Percentiles rank a stretch among this genome's conserved stretches.
Conservation (phyloP, 208 protist species). For the Eutreptiella sp. region DNA sequence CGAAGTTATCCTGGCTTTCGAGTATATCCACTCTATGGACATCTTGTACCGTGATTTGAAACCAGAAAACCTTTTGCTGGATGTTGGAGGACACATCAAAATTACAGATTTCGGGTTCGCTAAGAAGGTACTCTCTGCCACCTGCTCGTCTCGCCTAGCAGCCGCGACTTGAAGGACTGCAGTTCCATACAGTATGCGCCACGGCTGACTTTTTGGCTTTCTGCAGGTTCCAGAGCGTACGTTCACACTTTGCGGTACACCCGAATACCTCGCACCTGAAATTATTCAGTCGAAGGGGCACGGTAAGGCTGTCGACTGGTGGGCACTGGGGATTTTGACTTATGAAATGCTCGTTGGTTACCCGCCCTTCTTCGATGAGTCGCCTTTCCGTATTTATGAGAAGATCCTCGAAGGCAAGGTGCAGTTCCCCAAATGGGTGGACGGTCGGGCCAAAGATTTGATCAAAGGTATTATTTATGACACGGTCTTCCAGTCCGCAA, state of each 20-base stretch:
- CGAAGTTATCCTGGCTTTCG: slow-evolving; percentile 68
- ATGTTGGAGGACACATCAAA: slow-evolving; percentile 70
- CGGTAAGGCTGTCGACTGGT: slow-evolving; percentile 81
- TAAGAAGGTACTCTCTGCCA: too few relatives aligned
- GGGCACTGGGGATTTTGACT: slow-evolving; percentile 70
- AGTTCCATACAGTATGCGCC: too few relatives aligned
- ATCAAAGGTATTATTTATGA: too few relatives aligned
- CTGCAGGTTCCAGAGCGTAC: slow-evolving; percentile 52
- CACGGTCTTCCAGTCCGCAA: too few relatives aligned
- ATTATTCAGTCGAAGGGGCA: slow-evolving; percentile 74
- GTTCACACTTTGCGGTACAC: slow-evolving; percentile 74
- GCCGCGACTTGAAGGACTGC: too few relatives aligned
- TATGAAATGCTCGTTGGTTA: slow-evolving; percentile 74
- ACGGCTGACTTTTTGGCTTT: too few relatives aligned
- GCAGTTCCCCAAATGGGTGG: slow-evolving; percentile 64
- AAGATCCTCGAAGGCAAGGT: slow-evolving; percentile 76
- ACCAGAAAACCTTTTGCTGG: slow-evolving; percentile 72
- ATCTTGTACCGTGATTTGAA: slow-evolving; percentile 67
- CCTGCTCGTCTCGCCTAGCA: slow-evolving; percentile 13
- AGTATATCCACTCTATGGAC: slow-evolving; percentile 57
- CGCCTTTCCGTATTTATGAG: slow-evolving; percentile 71
- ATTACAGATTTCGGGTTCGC: slow-evolving; percentile 85
- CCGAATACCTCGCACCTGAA: slow-evolving; percentile 65
- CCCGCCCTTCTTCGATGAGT: slow-evolving; percentile 83
- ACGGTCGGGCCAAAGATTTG: slow-evolving; percentile 57